Conservation (phyloP, 192 early-diverging fungal species). For the Linnemannia elongata region DNA sequence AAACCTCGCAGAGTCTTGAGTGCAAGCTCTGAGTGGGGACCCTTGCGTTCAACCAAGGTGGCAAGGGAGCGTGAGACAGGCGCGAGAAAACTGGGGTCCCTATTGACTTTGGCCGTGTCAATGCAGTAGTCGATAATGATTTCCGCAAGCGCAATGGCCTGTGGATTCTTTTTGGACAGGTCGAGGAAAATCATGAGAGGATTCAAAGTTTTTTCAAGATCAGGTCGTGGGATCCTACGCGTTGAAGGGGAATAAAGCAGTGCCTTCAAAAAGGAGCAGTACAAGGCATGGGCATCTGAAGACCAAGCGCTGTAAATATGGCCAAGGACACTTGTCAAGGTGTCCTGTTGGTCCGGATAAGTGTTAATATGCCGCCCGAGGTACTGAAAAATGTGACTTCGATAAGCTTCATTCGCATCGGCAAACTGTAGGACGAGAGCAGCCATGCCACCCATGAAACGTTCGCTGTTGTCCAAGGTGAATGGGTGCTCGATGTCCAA, state of each 20-base stretch:
- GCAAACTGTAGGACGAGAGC: too few relatives aligned
- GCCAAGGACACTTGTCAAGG: not conserved
- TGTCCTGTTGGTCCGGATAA: not conserved
- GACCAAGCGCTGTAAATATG: not conserved
- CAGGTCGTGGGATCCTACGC: not conserved
- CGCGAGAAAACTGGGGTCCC: not conserved
- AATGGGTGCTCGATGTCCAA: too few relatives aligned
- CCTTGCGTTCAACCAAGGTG: not conserved
- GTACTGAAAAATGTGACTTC: not conserved
- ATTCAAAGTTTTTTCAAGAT: not conserved
- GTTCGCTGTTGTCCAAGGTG: too few relatives aligned
- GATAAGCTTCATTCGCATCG: too few relatives aligned
- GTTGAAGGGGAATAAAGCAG: not conserved
- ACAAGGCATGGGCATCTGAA: not conserved
- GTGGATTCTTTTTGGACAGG: not conserved
- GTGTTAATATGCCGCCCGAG: not conserved
- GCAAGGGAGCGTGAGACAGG: not conserved
- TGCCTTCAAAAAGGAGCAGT: not conserved
- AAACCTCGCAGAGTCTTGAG: not conserved
- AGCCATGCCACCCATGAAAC: too few relatives aligned
- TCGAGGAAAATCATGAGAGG: not conserved
- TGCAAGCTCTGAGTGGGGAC: not conserved
- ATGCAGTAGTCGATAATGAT: constrained; percentile 10
- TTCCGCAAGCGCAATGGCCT: not conserved
- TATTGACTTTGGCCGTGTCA: not conserved